These are phyloP conservation scores for Venturiaceae sp. DNA, from an alignment of 2,329 filamentous ascomycete species.

Conservation along the genomic window DNA sequence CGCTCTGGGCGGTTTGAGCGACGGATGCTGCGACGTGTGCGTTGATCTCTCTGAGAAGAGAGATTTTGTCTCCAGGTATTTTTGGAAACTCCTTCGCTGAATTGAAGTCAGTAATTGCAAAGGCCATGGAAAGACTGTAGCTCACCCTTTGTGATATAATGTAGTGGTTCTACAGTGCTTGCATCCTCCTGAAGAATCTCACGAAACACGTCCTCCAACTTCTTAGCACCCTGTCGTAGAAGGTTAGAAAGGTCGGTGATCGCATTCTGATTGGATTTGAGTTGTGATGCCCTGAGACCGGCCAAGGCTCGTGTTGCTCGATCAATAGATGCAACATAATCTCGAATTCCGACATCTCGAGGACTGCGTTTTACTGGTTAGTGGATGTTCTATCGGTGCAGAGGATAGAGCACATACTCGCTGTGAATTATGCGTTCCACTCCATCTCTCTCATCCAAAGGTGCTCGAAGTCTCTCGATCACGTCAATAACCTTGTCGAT, in stretches of 20 bases:
- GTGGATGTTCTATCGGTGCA: slow-evolving; percentile 13
- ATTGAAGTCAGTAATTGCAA: slow-evolving; percentile 9
- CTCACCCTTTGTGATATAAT: slow-evolving; percentile 82
- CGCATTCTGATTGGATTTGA: slow-evolving; percentile 84
- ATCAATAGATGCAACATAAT: slow-evolving; percentile 84
- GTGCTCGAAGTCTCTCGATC: slow-evolving; percentile 80
- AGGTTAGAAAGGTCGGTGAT: slow-evolving; percentile 70
- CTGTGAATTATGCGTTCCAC: slow-evolving; percentile 87
- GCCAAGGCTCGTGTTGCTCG: slow-evolving; percentile 74
- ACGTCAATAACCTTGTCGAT: slow-evolving; percentile 78
- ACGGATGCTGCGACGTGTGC: slow-evolving; percentile 59
- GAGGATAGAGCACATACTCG: slow-evolving; percentile 40
- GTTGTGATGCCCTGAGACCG: slow-evolving; percentile 81
- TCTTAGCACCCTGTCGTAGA: slow-evolving; percentile 67
- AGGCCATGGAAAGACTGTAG: not conserved
- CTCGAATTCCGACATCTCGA: slow-evolving; percentile 67
- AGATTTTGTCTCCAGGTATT: slow-evolving; percentile 64
- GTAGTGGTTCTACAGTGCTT: slow-evolving; percentile 73
- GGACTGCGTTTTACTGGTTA: slow-evolving; percentile 39
- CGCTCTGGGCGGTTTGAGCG: slow-evolving; percentile 35
- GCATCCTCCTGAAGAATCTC: slow-evolving; percentile 67
- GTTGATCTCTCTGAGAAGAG: slow-evolving; percentile 70
- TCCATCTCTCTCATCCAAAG: slow-evolving; percentile 82
- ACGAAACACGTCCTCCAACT: slow-evolving; percentile 78
- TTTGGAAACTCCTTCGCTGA: slow-evolving; percentile 65